phyloP scores from a whole-genome alignment of 1,284 basidiomycete genomes.

The Ustilago shanxiensis region DNA sequence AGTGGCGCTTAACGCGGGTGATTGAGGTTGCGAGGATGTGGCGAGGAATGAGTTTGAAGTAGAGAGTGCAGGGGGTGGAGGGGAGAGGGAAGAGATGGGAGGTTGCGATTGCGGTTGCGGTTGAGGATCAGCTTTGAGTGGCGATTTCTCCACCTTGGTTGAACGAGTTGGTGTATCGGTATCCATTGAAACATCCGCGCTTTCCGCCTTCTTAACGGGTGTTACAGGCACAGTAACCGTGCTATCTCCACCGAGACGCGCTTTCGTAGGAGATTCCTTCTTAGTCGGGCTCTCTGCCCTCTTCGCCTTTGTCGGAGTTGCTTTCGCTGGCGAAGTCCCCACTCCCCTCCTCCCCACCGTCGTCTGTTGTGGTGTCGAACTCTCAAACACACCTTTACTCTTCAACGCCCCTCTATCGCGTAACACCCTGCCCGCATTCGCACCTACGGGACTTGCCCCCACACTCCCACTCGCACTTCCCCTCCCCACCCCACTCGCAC shows the following conservation, averaged over 20 bases:
- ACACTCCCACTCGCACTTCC: slow-evolving; percentile 7
- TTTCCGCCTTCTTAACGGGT: slow-evolving; percentile 7
- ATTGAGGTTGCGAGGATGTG: slow-evolving; percentile 4
- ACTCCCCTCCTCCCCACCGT: slow-evolving; percentile 10
- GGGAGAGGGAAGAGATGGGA: background rate
- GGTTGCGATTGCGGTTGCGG: background rate
- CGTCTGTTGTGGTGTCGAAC: slow-evolving; percentile 1
- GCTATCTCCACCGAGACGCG: background rate
- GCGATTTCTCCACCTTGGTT: background rate
- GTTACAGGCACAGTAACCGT: background rate
- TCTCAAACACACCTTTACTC: slow-evolving; percentile 7
- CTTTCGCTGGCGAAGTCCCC: slow-evolving; percentile 20
- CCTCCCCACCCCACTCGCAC: slow-evolving; percentile 1
- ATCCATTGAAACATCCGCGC: slow-evolving; percentile 14
- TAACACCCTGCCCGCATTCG: slow-evolving; percentile 20
- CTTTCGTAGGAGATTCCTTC: slow-evolving; percentile 27
- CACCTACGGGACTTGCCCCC: slow-evolving; percentile 13
- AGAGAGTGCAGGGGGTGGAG: background rate
- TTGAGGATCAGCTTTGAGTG: background rate
- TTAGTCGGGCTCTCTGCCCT: slow-evolving; percentile 18
- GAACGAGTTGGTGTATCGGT: slow-evolving; percentile 20
- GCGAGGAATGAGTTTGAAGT: background rate
- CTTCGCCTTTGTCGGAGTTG: slow-evolving; percentile 17
- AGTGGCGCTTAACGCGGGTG: slow-evolving; percentile 4
- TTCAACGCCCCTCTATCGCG: slow-evolving; percentile 25